Conservation (phyloP, 75 land plant genomes). For the Larix kaempferi region DNA sequence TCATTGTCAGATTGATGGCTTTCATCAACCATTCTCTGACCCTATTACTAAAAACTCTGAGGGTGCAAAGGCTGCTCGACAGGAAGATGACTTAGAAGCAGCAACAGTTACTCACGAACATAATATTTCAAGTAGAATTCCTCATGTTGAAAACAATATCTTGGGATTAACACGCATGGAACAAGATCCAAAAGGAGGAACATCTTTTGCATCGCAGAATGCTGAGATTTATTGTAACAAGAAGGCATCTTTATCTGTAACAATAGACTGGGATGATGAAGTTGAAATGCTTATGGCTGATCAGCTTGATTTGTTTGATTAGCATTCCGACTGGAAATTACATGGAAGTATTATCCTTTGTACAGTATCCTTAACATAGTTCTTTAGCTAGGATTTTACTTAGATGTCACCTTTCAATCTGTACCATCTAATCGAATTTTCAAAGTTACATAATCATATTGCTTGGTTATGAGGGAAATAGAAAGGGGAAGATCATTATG, state of each 20-base stretch:
- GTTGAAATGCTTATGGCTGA: conserved; percentile 5
- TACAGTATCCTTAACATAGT: neutral
- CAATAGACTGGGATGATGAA: conserved; percentile 11
- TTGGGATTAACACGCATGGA: neutral
- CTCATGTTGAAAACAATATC: neutral
- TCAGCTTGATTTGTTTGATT: neutral
- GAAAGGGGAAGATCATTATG: too few species aligned
- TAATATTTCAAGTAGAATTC: neutral
- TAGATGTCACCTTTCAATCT: neutral
- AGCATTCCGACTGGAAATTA: neutral
- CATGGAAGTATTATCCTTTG: neutral
- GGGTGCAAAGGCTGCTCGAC: neutral
- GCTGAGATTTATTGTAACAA: conserved; percentile 1
- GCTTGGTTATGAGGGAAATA: too few species aligned
- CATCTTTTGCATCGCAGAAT: neutral
- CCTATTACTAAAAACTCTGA: conserved; percentile 1
- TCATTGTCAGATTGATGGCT: neutral
- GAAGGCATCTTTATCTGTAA: conserved; percentile 6
- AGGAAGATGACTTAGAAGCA: neutral
- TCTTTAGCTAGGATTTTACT: neutral
- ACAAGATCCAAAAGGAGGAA: neutral
- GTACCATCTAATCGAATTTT: too few species aligned
- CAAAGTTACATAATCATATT: too few species aligned
- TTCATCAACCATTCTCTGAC: neutral
- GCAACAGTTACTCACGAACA: neutral